Evolutionary conservation across 164 flowering plant genomes (phyloP).

Genomic region (Saururus chinensis): DNA sequence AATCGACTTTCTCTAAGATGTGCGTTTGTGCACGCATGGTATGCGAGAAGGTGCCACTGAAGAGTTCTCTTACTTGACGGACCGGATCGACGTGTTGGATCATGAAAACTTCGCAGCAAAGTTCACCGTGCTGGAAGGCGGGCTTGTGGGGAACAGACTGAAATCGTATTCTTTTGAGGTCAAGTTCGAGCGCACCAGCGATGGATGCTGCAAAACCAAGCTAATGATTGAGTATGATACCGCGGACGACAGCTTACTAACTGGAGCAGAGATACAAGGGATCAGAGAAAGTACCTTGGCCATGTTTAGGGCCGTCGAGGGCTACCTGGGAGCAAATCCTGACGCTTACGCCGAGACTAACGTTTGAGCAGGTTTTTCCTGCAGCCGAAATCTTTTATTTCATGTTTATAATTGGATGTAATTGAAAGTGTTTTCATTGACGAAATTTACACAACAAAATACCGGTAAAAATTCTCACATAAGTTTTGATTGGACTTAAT

Average conservation of each 20-base stretch:
- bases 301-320: not conserved
- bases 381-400: too few species aligned
- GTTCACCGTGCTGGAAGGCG: constrained; percentile 19
- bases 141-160: not conserved
- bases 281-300: not conserved
- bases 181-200: not conserved
- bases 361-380: not conserved
- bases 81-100: constrained; percentile 14
- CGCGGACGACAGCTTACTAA: not conserved
- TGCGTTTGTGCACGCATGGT: not conserved
- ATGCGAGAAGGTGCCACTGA: constrained; percentile 3
- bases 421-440: too few species aligned
- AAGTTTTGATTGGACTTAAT: too few species aligned
- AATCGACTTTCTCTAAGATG: too few species aligned
- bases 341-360: not conserved
- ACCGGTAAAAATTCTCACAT: too few species aligned
- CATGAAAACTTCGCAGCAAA: constrained; percentile 10
- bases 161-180: not conserved
- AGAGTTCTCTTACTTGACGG: constrained; percentile 5
- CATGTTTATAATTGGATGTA: too few species aligned
- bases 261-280: not conserved
- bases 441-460: too few species aligned
- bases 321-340: constrained; percentile 2
- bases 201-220: not conserved
- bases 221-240: constrained; percentile 3